A percentile compares a stretch with the other conserved stretches of the same genome.
phyloP scores from a whole-genome alignment of 2,329 filamentous ascomycete genomes.

The Chaetothyriales sp. region DNA sequence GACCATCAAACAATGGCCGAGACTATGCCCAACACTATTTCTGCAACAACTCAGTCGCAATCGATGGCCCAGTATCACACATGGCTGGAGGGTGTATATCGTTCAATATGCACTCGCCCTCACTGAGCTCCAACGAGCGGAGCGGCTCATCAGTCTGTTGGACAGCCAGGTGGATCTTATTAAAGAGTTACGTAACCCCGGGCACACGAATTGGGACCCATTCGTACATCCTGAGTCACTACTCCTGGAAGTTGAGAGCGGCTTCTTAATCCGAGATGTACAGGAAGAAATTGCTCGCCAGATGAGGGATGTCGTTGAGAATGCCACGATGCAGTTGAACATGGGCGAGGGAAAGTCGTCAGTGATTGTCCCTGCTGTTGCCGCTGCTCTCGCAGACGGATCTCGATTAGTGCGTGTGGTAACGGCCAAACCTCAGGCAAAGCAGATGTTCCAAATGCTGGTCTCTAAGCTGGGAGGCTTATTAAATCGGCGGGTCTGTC shows the following conservation, averaged over 20 bases:
- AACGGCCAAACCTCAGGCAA: slow-evolving; percentile 46
- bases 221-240: slow-evolving; percentile 44
- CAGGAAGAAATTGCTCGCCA: slow-evolving; percentile 44
- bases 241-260: slow-evolving; percentile 50
- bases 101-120: slow-evolving; percentile 20
- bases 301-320: slow-evolving; percentile 39
- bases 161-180: slow-evolving; percentile 10
- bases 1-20: not conserved
- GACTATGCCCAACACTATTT: slow-evolving; percentile 1
- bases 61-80: slow-evolving; percentile 1
- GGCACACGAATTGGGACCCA: slow-evolving; percentile 47
- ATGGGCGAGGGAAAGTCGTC: slow-evolving; percentile 62
- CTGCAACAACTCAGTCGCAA: slow-evolving; percentile 2
- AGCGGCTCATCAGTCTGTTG: slow-evolving; percentile 15
- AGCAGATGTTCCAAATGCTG: slow-evolving; percentile 47
- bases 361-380: slow-evolving; percentile 53
- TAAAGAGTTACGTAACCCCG: slow-evolving; percentile 29
- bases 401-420: slow-evolving; percentile 42
- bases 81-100: slow-evolving; percentile 15
- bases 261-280: slow-evolving; percentile 45
- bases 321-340: slow-evolving; percentile 51
- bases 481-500: slow-evolving; percentile 30
- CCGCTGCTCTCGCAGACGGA: slow-evolving; percentile 39
- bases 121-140: slow-evolving; percentile 19
- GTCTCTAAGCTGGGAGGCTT: slow-evolving; percentile 33